phyloP scores from a whole-genome alignment of 768 basidiomycete genomes.

The Kockovaella imperatae region DNA sequence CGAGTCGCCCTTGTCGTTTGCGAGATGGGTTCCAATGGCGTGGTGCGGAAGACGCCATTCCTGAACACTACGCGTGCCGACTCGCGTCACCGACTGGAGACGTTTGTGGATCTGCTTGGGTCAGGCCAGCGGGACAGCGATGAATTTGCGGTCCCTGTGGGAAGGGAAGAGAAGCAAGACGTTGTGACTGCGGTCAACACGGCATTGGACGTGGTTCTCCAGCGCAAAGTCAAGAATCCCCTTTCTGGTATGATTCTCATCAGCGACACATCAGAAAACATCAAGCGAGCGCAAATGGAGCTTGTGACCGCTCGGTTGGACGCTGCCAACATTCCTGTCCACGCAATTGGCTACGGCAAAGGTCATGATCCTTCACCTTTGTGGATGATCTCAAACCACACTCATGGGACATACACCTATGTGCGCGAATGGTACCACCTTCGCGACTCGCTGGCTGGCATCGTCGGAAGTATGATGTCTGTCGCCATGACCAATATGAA shows the following conservation, averaged over 20 bases:
- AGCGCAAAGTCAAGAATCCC: slow-evolving; percentile 85
- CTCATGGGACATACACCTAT: slow-evolving; percentile 93
- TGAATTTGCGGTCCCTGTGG: slow-evolving; percentile 60
- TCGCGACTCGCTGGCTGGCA: slow-evolving; percentile 82
- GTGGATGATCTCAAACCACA: slow-evolving; percentile 99
- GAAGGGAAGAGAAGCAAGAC: slow-evolving; percentile 88
- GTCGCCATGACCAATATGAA: slow-evolving; percentile 90
- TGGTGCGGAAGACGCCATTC: slow-evolving; percentile 90
- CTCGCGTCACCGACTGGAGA: slow-evolving; percentile 62
- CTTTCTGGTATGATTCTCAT: slow-evolving; percentile 86
- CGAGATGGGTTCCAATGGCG: slow-evolving; percentile 73
- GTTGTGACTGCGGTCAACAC: slow-evolving; percentile 98
- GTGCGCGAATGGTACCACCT: slow-evolving; percentile 98
- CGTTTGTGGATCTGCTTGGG: slow-evolving; percentile 67
- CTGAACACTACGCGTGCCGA: slow-evolving; percentile 61
- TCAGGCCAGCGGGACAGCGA: slow-evolving; percentile 48
- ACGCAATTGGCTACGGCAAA: slow-evolving; percentile 92
- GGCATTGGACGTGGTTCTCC: slow-evolving; percentile 85
- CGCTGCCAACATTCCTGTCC: slow-evolving; percentile 92
- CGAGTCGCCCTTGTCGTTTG: slow-evolving; percentile 86
- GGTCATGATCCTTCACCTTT: slow-evolving; percentile 95
- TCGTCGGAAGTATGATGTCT: slow-evolving; percentile 92
- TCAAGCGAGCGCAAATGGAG: slow-evolving; percentile 94
- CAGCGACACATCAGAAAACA: slow-evolving; percentile 84
- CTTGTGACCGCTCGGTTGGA: slow-evolving; percentile 93